These are phyloP conservation scores for Cytospora piceicola DNA, from an alignment of 2,329 filamentous ascomycete genomes.

Conservation along the genomic window DNA sequence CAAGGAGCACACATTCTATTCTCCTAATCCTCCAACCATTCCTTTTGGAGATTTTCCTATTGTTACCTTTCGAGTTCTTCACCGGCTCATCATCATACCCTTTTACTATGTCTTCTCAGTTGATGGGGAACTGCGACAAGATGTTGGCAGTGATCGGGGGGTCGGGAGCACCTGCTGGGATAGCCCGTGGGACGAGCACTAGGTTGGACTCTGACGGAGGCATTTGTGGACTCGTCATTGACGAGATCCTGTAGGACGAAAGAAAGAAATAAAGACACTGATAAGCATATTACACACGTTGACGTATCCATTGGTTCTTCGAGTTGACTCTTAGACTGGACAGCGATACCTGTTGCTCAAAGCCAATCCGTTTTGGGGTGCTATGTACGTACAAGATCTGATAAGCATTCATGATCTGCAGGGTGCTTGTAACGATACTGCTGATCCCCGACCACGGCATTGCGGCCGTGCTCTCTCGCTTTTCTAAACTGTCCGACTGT, in stretches of 20 bases:
- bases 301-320: not conserved
- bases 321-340: not conserved
- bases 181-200: not conserved
- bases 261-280: slow-evolving; percentile 19
- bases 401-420: not conserved
- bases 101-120: slow-evolving; percentile 20
- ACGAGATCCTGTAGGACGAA: slow-evolving; percentile 2
- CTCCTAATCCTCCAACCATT: slow-evolving; percentile 27
- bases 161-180: not conserved
- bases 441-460: not conserved
- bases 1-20: slow-evolving; percentile 25
- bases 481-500: not conserved
- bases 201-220: not conserved
- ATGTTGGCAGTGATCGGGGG: not conserved
- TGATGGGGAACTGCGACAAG: slow-evolving; percentile 17
- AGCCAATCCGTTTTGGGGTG: not conserved
- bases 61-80: slow-evolving; percentile 4
- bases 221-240: slow-evolving; percentile 1
- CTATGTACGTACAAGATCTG: not conserved
- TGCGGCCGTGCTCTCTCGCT: not conserved
- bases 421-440: not conserved
- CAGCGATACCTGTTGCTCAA: not conserved
- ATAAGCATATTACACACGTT: slow-evolving; percentile 2
- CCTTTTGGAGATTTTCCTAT: slow-evolving; percentile 18
- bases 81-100: slow-evolving; percentile 16